phyloP scores from a whole-genome alignment of 768 basidiomycete species.

The Pisolithus microcarpus region DNA sequence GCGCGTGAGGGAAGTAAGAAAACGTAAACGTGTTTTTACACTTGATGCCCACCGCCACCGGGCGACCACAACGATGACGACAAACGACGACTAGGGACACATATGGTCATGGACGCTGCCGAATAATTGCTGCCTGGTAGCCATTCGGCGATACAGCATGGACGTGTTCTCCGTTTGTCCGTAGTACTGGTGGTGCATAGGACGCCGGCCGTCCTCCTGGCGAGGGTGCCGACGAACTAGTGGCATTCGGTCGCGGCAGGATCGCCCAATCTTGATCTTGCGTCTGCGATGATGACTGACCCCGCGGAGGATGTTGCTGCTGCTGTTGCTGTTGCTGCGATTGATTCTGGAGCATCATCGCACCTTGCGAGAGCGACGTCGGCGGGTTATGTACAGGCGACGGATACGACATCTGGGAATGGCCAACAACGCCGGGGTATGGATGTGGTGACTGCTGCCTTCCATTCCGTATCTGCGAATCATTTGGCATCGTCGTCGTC shows the following conservation, averaged over 20 bases:
- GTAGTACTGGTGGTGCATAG: slow-evolving; percentile 38
- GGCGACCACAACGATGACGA: no score
- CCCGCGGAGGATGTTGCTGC: background rate
- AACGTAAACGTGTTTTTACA: slow-evolving; percentile 4
- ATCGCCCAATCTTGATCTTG: slow-evolving; percentile 35
- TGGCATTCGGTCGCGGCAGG: slow-evolving; percentile 34
- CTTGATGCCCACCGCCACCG: background rate
- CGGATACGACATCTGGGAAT: slow-evolving; percentile 29
- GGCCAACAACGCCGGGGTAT: slow-evolving; percentile 33
- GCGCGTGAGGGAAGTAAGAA: slow-evolving; percentile 16
- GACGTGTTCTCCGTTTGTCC: slow-evolving; percentile 38
- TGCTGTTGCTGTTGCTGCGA: slow-evolving; percentile 26
- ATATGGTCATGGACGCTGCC: slow-evolving; percentile 47
- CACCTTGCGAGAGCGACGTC: slow-evolving; percentile 38
- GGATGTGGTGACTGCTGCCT: slow-evolving; percentile 36
- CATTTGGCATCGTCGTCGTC: slow-evolving; percentile 33
- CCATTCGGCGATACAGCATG: slow-evolving; percentile 37
- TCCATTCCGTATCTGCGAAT: slow-evolving; percentile 31
- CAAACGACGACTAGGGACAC: no score
- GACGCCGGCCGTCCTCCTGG: slow-evolving; percentile 46
- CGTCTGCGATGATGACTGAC: slow-evolving; percentile 27
- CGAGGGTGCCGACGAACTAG: slow-evolving; percentile 22
- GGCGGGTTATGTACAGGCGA: slow-evolving; percentile 34
- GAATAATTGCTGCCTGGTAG: slow-evolving; percentile 39
- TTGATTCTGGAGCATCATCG: slow-evolving; percentile 33